These are phyloP conservation scores for Psilocybe azurescens DNA, from an alignment of 768 basidiomycete genomes.

Conservation along the genomic window DNA sequence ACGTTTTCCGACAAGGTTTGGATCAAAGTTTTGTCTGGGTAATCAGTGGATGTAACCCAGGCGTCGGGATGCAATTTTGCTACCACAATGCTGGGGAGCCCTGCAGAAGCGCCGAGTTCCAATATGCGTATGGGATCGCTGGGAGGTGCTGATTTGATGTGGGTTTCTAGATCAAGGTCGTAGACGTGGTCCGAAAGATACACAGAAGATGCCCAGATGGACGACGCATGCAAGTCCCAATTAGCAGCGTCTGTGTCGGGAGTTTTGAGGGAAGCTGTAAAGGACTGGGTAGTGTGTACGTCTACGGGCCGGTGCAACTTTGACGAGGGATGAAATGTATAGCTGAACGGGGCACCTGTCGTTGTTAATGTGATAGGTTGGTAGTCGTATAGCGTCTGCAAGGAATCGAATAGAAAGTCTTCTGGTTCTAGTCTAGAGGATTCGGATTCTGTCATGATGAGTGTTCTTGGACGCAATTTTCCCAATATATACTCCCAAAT, in stretches of 20 bases:
- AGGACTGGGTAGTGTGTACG: conserved; percentile 10
- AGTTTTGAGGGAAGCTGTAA: conserved; percentile 50
- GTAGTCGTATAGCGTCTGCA: conserved; percentile 66
- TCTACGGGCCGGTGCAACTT: conserved; percentile 8
- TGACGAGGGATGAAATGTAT: conserved; percentile 29
- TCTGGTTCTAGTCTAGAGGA: conserved; percentile 46
- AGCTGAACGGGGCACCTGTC: conserved; percentile 53
- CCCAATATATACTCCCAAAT: too few species aligned
- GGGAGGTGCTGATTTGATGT: conserved; percentile 20
- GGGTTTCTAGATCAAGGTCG: conserved; percentile 44
- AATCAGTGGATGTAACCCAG: conserved; percentile 66
- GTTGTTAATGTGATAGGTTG: conserved; percentile 65
- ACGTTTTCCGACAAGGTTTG: conserved; percentile 63
- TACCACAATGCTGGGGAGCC: conserved; percentile 73
- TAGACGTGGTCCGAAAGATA: conserved; percentile 71
- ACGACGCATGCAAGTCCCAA: conserved; percentile 80
- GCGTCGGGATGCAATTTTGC: conserved; percentile 50
- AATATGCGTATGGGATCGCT: conserved; percentile 45
- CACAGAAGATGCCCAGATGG: conserved; percentile 73
- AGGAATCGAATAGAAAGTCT: conserved; percentile 71
- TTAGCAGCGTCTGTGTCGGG: conserved; percentile 73
- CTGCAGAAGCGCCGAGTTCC: conserved; percentile 78
- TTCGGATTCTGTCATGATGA: background rate
- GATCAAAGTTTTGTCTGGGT: conserved; percentile 70
- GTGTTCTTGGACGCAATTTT: too few species aligned